These are phyloP conservation scores for Wilcoxina mikolae DNA, from an alignment of 495 filamentous ascomycete species.

Conservation along the genomic window DNA sequence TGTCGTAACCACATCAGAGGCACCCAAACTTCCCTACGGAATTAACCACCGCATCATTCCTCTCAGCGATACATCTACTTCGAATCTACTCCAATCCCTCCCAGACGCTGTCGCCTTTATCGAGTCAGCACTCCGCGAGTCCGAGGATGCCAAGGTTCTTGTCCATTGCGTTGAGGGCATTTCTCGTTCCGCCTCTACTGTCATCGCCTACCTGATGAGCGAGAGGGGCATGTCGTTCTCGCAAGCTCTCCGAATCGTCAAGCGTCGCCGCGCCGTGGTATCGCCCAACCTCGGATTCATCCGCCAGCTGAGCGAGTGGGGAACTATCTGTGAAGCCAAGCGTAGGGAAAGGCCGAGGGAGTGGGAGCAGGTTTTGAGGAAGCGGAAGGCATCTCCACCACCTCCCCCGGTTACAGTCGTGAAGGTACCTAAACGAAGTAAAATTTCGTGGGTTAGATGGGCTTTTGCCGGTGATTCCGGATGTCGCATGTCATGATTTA, in stretches of 20 bases:
- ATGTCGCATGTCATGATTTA: no score
- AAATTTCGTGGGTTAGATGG: no score
- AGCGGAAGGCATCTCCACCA: neutral
- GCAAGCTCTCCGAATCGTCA: slow-evolving; percentile 2
- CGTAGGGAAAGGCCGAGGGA: neutral
- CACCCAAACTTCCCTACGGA: neutral
- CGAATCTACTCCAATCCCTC: neutral
- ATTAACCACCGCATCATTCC: neutral
- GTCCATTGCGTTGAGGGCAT: slow-evolving; percentile 2
- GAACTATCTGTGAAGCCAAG: neutral
- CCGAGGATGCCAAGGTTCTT: neutral
- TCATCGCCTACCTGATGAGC: neutral
- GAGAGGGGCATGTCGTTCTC: neutral
- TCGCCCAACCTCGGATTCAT: slow-evolving; percentile 1
- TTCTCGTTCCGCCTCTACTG: neutral
- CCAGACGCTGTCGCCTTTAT: neutral
- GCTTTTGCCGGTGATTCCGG: no score
- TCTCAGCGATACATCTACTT: neutral
- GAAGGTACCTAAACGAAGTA: neutral
- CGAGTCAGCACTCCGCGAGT: neutral
- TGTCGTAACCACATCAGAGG: neutral
- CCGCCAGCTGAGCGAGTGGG: slow-evolving; percentile 1
- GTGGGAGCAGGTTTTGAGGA: slow-evolving; percentile 1
- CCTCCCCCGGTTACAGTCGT: neutral
- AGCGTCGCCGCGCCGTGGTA: neutral